Percentiles rank a stretch among this genome's conserved stretches.
These are phyloP conservation scores for Agaricus subrufescens DNA, from an alignment of 768 basidiomycete genomes.

Conservation along the genomic window DNA sequence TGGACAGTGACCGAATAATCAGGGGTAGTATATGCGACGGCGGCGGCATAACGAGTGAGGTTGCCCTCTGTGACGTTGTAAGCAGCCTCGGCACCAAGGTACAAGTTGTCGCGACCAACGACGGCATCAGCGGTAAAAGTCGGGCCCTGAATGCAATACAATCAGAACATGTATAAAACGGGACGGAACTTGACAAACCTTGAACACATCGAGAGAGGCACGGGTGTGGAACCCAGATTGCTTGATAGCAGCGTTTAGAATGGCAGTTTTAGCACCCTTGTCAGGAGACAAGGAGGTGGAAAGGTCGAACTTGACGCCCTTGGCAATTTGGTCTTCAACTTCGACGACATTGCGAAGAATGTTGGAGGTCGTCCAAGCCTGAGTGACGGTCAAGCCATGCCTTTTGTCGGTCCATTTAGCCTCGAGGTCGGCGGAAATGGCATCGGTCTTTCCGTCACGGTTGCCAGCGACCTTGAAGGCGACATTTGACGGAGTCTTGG, in stretches of 20 bases:
- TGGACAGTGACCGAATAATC: slow-evolving; percentile 94
- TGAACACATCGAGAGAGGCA: slow-evolving; percentile 88
- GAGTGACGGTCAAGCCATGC: slow-evolving; percentile 91
- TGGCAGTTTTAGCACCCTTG: slow-evolving; percentile 80
- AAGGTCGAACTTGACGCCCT: slow-evolving; percentile 95
- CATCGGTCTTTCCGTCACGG: slow-evolving; percentile 67
- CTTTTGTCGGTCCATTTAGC: slow-evolving; percentile 88
- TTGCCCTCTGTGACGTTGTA: slow-evolving; percentile 96
- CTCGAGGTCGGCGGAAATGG: slow-evolving; percentile 90
- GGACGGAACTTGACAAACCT: slow-evolving; percentile 44
- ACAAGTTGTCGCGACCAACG: slow-evolving; percentile 94
- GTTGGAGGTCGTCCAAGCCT: slow-evolving; percentile 95
- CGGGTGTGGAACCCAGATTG: slow-evolving; percentile 94
- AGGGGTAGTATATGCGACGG: slow-evolving; percentile 92
- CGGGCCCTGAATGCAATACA: slow-evolving; percentile 60
- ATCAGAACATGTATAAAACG: slow-evolving; percentile 4
- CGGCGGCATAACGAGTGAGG: slow-evolving; percentile 88
- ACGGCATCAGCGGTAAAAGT: slow-evolving; percentile 97
- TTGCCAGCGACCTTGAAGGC: slow-evolving; percentile 89
- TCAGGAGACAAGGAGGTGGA: slow-evolving; percentile 80
- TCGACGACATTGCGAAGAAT: slow-evolving; percentile 88
- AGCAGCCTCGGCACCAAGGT: slow-evolving; percentile 91
- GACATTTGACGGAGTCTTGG: slow-evolving; percentile 82
- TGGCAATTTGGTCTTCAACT: slow-evolving; percentile 95
- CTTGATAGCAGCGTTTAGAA: slow-evolving; percentile 87